Evolutionary conservation across 805 yeast genomes (phyloP).

Genomic region (Helenozyma baotianmanensis): DNA sequence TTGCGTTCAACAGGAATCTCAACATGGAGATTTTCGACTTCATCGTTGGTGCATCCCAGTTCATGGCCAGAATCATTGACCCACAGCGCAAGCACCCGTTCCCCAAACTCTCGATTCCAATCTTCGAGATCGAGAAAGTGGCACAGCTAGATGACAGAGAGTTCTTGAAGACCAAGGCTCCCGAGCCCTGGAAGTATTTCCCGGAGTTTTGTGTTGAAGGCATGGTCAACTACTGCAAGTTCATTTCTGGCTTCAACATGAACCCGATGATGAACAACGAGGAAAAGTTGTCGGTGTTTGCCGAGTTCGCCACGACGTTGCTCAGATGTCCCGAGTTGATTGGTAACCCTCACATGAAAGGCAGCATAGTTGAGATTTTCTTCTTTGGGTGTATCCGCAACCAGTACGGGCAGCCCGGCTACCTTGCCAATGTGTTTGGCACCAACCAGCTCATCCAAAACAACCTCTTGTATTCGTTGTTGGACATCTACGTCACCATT

Average conservation of each 20-base stretch:
- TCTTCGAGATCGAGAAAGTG: conserved; percentile 53
- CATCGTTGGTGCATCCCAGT: conserved; percentile 69
- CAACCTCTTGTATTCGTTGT: conserved; percentile 72
- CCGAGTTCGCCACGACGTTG: conserved; percentile 69
- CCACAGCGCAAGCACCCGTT: conserved; percentile 64
- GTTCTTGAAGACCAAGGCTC: conserved; percentile 58
- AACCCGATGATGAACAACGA: conserved; percentile 54
- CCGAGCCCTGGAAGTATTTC: conserved; percentile 70
- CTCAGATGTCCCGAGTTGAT: conserved; percentile 80
- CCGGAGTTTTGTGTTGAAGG: conserved; percentile 90
- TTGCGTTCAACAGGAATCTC: conserved; percentile 51
- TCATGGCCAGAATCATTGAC: conserved; percentile 67
- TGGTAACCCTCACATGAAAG: conserved; percentile 91
- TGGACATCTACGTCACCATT: conserved; percentile 89
- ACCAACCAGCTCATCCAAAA: conserved; percentile 57
- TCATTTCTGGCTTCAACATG: conserved; percentile 50
- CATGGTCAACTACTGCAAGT: conserved; percentile 64
- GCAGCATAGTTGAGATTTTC: conserved; percentile 74
- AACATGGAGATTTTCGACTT: conserved; percentile 73
- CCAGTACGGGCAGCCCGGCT: conserved; percentile 62
- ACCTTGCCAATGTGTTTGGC: conserved; percentile 62
- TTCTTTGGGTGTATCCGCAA: conserved; percentile 67
- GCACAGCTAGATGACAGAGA: conserved; percentile 75
- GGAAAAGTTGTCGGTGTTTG: conserved; percentile 50
- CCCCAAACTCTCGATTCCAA: conserved; percentile 45